phyloP scores from a whole-genome alignment of 768 basidiomycete genomes.

The Lactarius tabidus region DNA sequence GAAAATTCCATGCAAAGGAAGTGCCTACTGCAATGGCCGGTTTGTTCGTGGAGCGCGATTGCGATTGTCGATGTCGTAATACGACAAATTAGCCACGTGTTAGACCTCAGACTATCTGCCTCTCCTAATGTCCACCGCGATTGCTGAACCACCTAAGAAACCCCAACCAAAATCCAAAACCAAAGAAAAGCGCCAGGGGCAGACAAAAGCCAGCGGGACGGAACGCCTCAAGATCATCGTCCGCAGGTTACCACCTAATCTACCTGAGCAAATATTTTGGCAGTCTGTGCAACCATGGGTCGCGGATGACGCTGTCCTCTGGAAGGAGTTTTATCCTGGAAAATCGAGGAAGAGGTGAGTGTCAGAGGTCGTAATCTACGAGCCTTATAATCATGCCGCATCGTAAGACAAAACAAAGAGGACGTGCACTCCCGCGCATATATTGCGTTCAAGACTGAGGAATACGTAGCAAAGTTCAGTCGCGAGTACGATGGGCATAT shows the following conservation, averaged over 20 bases:
- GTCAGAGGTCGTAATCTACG: background rate
- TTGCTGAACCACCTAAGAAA: conserved; percentile 26
- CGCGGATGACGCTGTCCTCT: conserved; percentile 60
- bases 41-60: too few relatives aligned
- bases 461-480: conserved; percentile 68
- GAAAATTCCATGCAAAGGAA: background rate
- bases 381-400: background rate
- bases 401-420: conserved; percentile 70
- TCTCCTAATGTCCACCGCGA: conserved; percentile 18
- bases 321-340: conserved; percentile 65
- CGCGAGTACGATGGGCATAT: conserved; percentile 86
- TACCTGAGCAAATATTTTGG: conserved; percentile 95
- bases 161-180: conserved; percentile 32
- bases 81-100: background rate
- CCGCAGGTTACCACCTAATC: conserved; percentile 82
- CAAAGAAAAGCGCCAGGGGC: conserved; percentile 30
- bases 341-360: conserved; percentile 67
- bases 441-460: conserved; percentile 79
- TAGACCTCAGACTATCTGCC: background rate
- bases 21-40: too few relatives aligned
- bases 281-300: conserved; percentile 85
- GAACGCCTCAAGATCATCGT: conserved; percentile 85
- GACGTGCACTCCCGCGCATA: conserved; percentile 86
- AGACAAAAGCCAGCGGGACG: conserved; percentile 31
- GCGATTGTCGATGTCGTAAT: too few relatives aligned